Evolutionary conservation across 106 monocot species (phyloP).

Genomic region (Iris macrosiphon): DNA sequence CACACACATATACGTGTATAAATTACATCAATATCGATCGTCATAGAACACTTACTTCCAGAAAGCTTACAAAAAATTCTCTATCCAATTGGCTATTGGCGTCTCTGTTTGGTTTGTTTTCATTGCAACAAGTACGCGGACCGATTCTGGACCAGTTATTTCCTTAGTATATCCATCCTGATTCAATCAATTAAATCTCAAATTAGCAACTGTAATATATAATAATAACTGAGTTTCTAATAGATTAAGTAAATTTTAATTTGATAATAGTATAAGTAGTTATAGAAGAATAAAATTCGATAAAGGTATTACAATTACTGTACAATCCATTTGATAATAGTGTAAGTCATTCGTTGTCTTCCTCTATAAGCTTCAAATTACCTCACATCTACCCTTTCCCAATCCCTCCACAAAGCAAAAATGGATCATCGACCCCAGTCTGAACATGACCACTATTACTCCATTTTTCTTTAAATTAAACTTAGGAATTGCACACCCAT

Average conservation of each 20-base stretch:
- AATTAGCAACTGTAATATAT: too few species aligned
- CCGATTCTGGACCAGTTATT: constrained; percentile 47
- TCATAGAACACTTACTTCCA: constrained; percentile 64
- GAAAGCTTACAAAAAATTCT: constrained; percentile 59
- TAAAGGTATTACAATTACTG: too few species aligned
- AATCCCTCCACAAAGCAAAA: constrained; percentile 47
- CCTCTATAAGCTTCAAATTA: too few species aligned
- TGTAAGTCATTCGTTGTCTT: too few species aligned
- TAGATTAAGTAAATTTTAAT: too few species aligned
- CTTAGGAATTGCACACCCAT: constrained; percentile 40
- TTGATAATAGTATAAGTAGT: too few species aligned
- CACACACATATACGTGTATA: too few species aligned
- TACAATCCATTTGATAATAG: too few species aligned
- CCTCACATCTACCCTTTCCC: constrained; percentile 64
- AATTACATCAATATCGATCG: too few species aligned
- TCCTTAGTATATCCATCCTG: constrained; percentile 96
- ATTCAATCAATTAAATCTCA: too few species aligned
- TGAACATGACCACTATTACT: constrained; percentile 90
- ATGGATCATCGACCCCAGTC: constrained; percentile 59
- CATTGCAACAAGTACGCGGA: constrained; percentile 50
- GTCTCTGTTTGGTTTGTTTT: constrained; percentile 50
- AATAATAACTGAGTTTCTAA: too few species aligned
- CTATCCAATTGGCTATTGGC: constrained; percentile 32
- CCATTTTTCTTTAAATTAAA: constrained; percentile 50
- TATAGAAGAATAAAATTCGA: too few species aligned